These are phyloP conservation scores for Ilyonectria mors-panacis DNA, from an alignment of 2,329 filamentous ascomycete genomes.

Conservation along the genomic window DNA sequence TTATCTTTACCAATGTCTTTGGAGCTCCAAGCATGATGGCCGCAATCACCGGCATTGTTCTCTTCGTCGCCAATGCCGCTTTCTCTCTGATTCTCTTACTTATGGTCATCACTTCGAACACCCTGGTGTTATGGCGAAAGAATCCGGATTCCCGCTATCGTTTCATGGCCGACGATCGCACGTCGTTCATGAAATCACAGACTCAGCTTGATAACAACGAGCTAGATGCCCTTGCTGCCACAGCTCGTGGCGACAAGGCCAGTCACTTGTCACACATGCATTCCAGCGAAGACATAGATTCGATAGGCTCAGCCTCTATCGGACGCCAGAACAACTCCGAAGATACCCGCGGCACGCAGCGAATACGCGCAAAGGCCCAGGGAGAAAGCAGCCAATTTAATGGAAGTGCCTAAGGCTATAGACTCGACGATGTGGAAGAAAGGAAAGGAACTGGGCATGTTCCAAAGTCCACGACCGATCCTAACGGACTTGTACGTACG, in stretches of 20 bases:
- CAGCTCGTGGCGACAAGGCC: conserved; percentile 86
- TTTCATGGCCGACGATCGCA: conserved; percentile 95
- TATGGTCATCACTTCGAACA: conserved; percentile 75
- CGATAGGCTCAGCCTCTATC: not conserved
- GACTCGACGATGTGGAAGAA: too few species aligned
- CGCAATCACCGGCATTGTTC: conserved; percentile 88
- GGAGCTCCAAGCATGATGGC: conserved; percentile 86
- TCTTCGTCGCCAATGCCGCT: conserved; percentile 89
- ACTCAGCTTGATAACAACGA: conserved; percentile 83
- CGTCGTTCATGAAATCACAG: conserved; percentile 97
- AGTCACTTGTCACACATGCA: not conserved
- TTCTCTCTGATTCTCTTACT: conserved; percentile 87
- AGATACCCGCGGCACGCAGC: not conserved
- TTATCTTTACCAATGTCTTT: conserved; percentile 91
- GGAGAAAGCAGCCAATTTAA: too few species aligned
- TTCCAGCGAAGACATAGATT: not conserved
- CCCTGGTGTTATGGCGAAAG: conserved; percentile 85
- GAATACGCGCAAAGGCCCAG: too few species aligned
- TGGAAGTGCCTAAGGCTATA: too few species aligned
- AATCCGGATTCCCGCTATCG: conserved; percentile 97
- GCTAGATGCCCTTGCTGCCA: conserved; percentile 91
- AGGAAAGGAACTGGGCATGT: too few species aligned
- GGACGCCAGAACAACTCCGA: not conserved
- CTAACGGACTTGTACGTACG: too few species aligned
- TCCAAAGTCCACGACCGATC: too few species aligned